Conservation (phyloP, 78 protist species). For the Planoprotostelium fungivorum region DNA sequence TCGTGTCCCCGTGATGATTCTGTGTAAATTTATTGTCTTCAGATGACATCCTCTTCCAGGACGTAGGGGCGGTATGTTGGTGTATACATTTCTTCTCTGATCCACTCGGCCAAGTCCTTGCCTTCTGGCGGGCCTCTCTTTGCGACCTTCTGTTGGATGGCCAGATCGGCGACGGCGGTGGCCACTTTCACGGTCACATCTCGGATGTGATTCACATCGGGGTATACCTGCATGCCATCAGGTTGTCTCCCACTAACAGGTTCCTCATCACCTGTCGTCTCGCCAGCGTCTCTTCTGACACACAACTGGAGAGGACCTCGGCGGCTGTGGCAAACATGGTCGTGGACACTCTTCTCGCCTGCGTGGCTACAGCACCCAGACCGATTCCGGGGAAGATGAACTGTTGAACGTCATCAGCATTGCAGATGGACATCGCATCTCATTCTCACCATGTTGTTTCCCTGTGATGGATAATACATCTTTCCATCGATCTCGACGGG, state of each 20-base stretch:
- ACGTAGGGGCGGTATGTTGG: not conserved
- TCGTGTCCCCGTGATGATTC: too few species aligned
- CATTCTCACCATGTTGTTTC: constrained; percentile 46
- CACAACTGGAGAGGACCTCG: constrained; percentile 55
- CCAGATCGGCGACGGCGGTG: constrained; percentile 42
- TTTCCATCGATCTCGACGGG: constrained; percentile 54
- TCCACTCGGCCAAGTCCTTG: not conserved
- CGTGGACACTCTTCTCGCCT: constrained; percentile 71
- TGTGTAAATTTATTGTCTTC: too few species aligned
- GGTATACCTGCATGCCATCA: constrained; percentile 50
- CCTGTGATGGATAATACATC: constrained; percentile 73
- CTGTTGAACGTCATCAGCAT: not conserved
- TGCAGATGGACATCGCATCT: not conserved
- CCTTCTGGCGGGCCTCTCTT: not conserved
- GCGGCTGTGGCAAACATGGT: constrained; percentile 74
- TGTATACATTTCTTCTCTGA: not conserved
- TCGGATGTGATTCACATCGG: constrained; percentile 55
- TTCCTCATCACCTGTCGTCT: constrained; percentile 17
- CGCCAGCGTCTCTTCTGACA: constrained; percentile 17
- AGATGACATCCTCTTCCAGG: not conserved
- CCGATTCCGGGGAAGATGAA: constrained; percentile 96
- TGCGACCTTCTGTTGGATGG: constrained; percentile 10
- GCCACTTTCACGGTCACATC: constrained; percentile 59
- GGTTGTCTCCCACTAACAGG: constrained; percentile 23
- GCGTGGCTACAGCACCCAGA: constrained; percentile 61